Evolutionary conservation across 2,329 filamentous ascomycete species (phyloP), one percentile per base, ranked within the genome.

Genomic region (Byssothecium circinans): DNA sequence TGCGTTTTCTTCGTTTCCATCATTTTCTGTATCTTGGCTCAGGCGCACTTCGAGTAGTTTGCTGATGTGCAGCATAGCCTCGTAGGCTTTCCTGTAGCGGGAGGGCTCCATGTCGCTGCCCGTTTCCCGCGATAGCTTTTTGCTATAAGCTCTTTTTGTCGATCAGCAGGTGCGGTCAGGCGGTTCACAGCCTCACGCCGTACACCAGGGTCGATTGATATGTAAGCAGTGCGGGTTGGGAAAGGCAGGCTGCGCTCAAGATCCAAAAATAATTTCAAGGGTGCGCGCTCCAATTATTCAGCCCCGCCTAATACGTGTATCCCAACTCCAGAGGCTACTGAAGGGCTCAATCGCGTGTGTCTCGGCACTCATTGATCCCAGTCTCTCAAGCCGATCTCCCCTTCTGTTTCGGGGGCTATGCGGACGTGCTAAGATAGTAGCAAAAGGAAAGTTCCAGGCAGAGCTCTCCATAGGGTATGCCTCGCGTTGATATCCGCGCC

Each of bases 41-140:
- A 69, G 34, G 10, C 64, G 62, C 37, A 64, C 52, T 47, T 70
- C 64, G 19, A 69, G 54, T 11, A 70, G 56, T 18, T 65, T 59
- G 38, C 64, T 69, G 30, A 59, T 62, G 56, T 70, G 67, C 4
- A 68, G 56, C 65, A 70, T 67, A 22, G 67, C 67, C 50, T 65
- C 64, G 50, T 70, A 70, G 34, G 67, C 67, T 45, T 69, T 68
- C 25, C 67, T 62, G 45, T 70, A 70, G 42, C 64, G 59, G 37
- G 61, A 66, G 43, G 67, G 67, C 49, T 70, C 67, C 67, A 70
- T 70, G 52, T 53, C 56, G 47, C 6, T 32, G 29, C 23, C 23
- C 5, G 23, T 5, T 10, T 6, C 5, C 23, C 23, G 23, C 5
- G 23, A 6, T 25, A 6, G 23, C 10, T 25, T 5, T 6, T 25